A percentile compares a stretch with the other conserved stretches of the same genome.
Conservation (phyloP, 306 rosid genomes). For the Luffa acutangula region DNA sequence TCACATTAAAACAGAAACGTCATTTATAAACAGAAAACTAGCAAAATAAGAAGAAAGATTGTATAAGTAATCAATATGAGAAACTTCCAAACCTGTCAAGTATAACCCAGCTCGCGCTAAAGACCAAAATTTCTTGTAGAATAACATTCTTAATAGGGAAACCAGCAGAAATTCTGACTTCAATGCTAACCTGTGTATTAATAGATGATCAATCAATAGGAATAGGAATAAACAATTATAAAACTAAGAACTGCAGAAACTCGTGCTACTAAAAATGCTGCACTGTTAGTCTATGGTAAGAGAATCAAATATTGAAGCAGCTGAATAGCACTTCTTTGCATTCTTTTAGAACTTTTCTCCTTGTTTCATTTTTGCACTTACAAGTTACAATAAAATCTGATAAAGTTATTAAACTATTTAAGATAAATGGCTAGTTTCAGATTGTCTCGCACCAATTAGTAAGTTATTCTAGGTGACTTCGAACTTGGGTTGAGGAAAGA, state of each 20-base stretch:
- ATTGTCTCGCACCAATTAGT: neutral
- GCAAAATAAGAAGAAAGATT: neutral
- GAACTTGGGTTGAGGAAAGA: neutral
- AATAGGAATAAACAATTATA: neutral
- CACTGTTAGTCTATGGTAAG: neutral
- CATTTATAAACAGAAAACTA: neutral
- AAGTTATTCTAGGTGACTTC: neutral
- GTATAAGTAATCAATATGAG: neutral
- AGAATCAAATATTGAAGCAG: neutral
- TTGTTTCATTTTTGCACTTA: neutral
- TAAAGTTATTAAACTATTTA: neutral
- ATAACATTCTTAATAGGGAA: slow-evolving; percentile 60
- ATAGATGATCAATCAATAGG: neutral
- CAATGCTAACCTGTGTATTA: slow-evolving; percentile 43
- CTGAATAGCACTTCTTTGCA: neutral
- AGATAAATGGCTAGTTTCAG: neutral
- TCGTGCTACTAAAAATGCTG: neutral
- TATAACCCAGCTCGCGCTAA: slow-evolving; percentile 53
- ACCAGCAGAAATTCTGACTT: slow-evolving; percentile 68
- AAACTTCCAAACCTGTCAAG: slow-evolving; percentile 50
- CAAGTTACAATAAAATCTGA: neutral
- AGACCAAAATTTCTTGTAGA: slow-evolving; percentile 44
- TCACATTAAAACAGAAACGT: no score
- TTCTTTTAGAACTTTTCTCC: neutral
- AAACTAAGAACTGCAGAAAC: neutral